These are phyloP conservation scores for Phalaenopsis aphrodite DNA, from an alignment of 106 monocot genomes.

Conservation along the genomic window DNA sequence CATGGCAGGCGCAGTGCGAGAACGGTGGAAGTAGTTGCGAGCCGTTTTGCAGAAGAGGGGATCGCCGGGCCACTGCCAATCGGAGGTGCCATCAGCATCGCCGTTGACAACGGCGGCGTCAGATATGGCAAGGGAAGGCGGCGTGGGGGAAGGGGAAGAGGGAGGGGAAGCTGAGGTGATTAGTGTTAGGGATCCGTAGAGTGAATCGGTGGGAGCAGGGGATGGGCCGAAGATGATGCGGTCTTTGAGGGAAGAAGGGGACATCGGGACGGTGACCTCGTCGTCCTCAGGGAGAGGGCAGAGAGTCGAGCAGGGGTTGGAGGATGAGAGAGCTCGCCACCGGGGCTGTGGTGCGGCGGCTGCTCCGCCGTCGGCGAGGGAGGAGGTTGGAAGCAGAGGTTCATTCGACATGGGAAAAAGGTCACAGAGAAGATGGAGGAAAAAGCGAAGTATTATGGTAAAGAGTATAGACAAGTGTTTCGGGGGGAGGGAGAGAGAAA, in stretches of 20 bases:
- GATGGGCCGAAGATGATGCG: conserved; percentile 53
- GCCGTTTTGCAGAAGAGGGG: neutral
- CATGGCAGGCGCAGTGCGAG: conserved; percentile 70
- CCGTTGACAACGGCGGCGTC: neutral
- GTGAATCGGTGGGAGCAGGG: conserved; percentile 2
- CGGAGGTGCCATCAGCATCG: neutral
- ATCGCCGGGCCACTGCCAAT: neutral
- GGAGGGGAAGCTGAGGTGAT: neutral
- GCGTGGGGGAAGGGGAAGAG: conserved; percentile 2
- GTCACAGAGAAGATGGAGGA: neutral
- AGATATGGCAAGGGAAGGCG: neutral
- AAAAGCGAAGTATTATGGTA: neutral
- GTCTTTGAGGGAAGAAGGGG: conserved; percentile 37
- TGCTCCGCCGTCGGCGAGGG: neutral
- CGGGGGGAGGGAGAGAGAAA: no score
- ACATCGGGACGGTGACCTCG: conserved; percentile 25
- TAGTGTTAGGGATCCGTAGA: conserved; percentile 4
- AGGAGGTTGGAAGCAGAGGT: neutral
- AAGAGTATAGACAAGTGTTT: no score
- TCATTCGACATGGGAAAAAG: conserved; percentile 3
- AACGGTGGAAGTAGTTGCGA: conserved; percentile 56
- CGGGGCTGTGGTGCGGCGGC: neutral
- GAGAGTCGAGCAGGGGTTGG: conserved; percentile 20
- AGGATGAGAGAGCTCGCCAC: neutral
- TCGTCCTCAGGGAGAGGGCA: conserved; percentile 47